Base-by-base conservation (phyloP, 257 asterid genomes). In the Primulina huaijiensis region DNA sequence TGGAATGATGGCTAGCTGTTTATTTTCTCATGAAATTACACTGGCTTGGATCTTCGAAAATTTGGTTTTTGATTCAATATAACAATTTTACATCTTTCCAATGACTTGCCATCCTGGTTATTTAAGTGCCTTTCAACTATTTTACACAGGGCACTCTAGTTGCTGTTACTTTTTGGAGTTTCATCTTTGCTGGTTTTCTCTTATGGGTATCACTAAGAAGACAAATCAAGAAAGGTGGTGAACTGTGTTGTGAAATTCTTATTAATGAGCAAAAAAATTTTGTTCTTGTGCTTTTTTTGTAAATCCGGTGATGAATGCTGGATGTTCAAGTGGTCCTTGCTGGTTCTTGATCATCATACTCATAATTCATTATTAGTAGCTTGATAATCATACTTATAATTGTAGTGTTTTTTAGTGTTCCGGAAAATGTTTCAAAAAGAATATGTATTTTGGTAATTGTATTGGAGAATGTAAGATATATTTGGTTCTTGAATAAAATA, bases 181-280 rank as follows among this genome's bases (percentile, higher is more conserved):
- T 84, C 67, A 34, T 73, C 8, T 7, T 83, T 11, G 79, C 85
- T 68, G 88, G 77, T 43, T 70, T 75, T 20, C 55, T 84, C 10
- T 38, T 66, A 34, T 75, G 83, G 67, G 72, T 75, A 31, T 64
- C 71, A 56, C 76, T 31, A 72, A 50, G 82, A 75, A 83, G 76
- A 73, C 85, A 72, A 68, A 84, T 89, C 69, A 82, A 81, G 84
- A 89, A 85, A 84, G 96, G 96, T 88, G 68, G 80, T 82, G 66
- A 72, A 60, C 65, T 68, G 40, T 62, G 52, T 35, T 75, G 53
- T 71, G 72, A 64, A 59, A 31, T 21, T 31, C 65, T 43, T 50
- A 64, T 70, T 17, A 14, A 29, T 33, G 56, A 38, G 30, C 69
- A 68, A 37, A 17, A 68, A 7, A 23, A 23, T 23, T 10, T 19